Percentiles rank a stretch among this genome's conserved stretches.
phyloP scores from a whole-genome alignment of 192 early-diverging fungal species.

The Linnemannia hyalina region DNA sequence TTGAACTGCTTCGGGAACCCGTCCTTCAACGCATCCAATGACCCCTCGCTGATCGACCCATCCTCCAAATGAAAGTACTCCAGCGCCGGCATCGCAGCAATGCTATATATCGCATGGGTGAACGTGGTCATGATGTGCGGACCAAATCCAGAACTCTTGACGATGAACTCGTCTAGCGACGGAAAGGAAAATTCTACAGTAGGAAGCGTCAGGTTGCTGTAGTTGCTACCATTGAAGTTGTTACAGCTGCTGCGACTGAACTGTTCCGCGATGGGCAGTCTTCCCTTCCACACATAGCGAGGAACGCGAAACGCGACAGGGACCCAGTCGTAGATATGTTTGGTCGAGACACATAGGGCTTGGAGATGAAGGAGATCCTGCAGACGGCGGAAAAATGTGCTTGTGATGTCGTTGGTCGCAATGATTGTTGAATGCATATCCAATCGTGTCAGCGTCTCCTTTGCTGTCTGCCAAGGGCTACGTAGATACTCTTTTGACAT shows the following conservation, averaged over 20 bases:
- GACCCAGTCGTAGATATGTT: background rate
- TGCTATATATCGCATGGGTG: background rate
- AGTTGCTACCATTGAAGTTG: background rate
- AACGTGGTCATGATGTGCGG: background rate
- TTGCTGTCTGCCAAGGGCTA: background rate
- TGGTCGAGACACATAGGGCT: background rate
- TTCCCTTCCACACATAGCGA: background rate
- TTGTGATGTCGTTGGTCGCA: background rate
- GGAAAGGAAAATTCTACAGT: background rate
- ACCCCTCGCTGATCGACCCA: background rate
- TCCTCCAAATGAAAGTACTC: background rate
- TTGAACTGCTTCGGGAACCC: background rate
- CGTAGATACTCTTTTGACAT: background rate
- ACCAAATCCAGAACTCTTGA: slow-evolving; percentile 6
- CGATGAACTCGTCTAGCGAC: background rate
- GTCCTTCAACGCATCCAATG: background rate
- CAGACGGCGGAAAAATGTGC: background rate
- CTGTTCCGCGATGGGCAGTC: background rate
- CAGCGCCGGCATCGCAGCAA: background rate
- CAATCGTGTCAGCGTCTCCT: background rate
- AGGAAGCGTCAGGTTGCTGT: background rate
- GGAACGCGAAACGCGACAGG: background rate
- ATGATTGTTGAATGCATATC: background rate
- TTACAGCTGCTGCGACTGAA: background rate
- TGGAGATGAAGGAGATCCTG: background rate